phyloP scores from a whole-genome alignment of 2,329 filamentous ascomycete species.

The Calycina herbarum region DNA sequence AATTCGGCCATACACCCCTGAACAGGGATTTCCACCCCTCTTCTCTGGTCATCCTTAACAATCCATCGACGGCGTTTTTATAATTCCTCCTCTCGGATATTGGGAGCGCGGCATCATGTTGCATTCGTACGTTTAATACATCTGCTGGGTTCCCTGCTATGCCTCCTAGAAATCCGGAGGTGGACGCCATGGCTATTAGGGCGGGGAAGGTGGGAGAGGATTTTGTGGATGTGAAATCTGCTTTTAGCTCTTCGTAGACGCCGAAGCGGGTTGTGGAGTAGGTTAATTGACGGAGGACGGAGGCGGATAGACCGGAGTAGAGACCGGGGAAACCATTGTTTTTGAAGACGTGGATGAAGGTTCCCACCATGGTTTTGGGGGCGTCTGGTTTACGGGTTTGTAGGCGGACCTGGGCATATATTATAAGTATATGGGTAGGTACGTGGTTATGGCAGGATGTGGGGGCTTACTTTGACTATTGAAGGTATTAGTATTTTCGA shows the following conservation, averaged over 20 bases:
- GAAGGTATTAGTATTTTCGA: constrained; percentile 20
- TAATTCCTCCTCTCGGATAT: constrained; percentile 78
- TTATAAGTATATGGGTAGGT: constrained; percentile 7
- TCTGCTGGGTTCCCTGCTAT: constrained; percentile 92
- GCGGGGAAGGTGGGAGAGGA: constrained; percentile 65
- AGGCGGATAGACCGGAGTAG: constrained; percentile 90
- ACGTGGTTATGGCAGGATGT: constrained; percentile 8
- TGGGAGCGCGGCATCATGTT: constrained; percentile 82
- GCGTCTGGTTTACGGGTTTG: constrained; percentile 79
- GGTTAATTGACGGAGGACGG: constrained; percentile 87
- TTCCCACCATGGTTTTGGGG: constrained; percentile 79
- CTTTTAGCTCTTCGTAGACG: constrained; percentile 92
- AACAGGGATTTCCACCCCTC: constrained; percentile 79
- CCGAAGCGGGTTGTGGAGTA: constrained; percentile 97
- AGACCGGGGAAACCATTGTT: constrained; percentile 76
- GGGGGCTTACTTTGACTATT: constrained; percentile 32
- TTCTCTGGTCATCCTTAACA: constrained; percentile 81
- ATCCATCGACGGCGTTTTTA: constrained; percentile 81
- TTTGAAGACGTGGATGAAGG: constrained; percentile 78
- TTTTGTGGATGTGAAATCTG: constrained; percentile 56
- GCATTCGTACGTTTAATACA: constrained; percentile 97
- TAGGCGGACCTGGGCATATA: constrained; percentile 66
- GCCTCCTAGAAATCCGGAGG: constrained; percentile 85
- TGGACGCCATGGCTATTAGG: constrained; percentile 79
- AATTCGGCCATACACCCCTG: constrained; percentile 83